These are phyloP conservation scores for Melanogaster broomeanus DNA, from an alignment of 768 basidiomycete species.

Conservation along the genomic window DNA sequence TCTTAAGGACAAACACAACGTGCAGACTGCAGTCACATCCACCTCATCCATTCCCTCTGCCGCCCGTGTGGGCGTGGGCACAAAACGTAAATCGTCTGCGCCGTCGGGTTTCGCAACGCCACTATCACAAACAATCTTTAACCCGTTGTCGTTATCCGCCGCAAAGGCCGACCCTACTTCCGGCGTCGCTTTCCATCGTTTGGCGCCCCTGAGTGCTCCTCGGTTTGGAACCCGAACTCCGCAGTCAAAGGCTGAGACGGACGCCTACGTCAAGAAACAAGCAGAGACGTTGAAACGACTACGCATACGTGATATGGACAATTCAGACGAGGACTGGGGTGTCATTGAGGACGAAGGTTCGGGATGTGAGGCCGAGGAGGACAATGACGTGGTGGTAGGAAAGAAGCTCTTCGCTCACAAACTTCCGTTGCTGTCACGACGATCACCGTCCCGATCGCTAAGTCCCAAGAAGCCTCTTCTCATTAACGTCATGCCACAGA, in stretches of 20 bases:
- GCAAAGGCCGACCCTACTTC: slow-evolving; percentile 33
- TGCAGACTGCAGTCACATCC: slow-evolving; percentile 5
- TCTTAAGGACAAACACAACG: slow-evolving; percentile 37
- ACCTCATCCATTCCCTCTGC: slow-evolving; percentile 17
- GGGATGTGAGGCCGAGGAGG: slow-evolving; percentile 50
- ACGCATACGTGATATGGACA: slow-evolving; percentile 56
- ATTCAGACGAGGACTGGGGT: slow-evolving; percentile 47
- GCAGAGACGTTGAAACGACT: slow-evolving; percentile 67
- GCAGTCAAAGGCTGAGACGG: slow-evolving; percentile 38
- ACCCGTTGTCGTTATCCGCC: slow-evolving; percentile 40
- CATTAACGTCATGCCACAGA: slow-evolving; percentile 32
- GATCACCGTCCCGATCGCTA: slow-evolving; percentile 27
- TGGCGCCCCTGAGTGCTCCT: slow-evolving; percentile 34
- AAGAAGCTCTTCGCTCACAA: slow-evolving; percentile 36
- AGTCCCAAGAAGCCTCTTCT: slow-evolving; percentile 30
- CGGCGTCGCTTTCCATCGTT: slow-evolving; percentile 35
- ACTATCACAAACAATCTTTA: slow-evolving; percentile 46
- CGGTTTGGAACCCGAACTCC: slow-evolving; percentile 32
- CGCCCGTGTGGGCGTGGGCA: slow-evolving; percentile 47
- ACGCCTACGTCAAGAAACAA: slow-evolving; percentile 46
- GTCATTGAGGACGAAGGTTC: slow-evolving; percentile 48
- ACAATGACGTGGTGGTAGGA: slow-evolving; percentile 27
- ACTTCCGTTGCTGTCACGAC: slow-evolving; percentile 23
- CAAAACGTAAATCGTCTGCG: slow-evolving; percentile 62
- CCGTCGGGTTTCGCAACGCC: slow-evolving; percentile 57